Conservation (phyloP, 805 yeast genomes). For the Wickerhamomyces queroliae region DNA sequence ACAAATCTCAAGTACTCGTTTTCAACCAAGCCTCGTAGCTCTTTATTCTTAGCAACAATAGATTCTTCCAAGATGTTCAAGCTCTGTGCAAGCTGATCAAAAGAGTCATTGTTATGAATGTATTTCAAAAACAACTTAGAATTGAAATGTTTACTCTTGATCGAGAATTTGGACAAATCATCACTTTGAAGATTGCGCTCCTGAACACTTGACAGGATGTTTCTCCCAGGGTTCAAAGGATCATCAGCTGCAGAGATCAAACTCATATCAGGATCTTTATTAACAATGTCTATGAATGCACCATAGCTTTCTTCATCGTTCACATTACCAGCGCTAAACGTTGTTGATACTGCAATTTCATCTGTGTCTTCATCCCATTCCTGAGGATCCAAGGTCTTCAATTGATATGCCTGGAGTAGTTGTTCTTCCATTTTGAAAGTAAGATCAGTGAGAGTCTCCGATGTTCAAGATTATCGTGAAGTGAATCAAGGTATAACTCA, state of each 20-base stretch:
- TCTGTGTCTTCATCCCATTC: conserved; percentile 30
- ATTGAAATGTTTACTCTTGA: conserved; percentile 54
- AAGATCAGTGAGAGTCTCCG: too few species aligned
- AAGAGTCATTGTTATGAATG: conserved; percentile 50
- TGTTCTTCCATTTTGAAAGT: conserved; percentile 16
- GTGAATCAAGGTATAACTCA: too few species aligned
- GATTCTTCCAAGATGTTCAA: conserved; percentile 43
- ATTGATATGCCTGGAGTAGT: conserved; percentile 34
- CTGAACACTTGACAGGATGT: conserved; percentile 35
- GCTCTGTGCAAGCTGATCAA: conserved; percentile 41
- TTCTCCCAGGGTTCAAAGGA: conserved; percentile 50
- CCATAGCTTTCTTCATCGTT: conserved; percentile 7
- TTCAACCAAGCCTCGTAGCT: conserved; percentile 46
- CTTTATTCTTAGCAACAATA: conserved; percentile 42
- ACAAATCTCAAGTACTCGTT: conserved; percentile 61
- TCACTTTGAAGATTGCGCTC: conserved; percentile 30
- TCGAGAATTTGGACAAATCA: conserved; percentile 39
- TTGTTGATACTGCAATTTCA: conserved; percentile 7
- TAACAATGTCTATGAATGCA: conserved; percentile 14
- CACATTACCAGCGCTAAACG: conserved; percentile 20
- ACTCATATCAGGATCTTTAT: conserved; percentile 20
- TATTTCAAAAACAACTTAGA: conserved; percentile 49
- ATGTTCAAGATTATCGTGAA: too few species aligned
- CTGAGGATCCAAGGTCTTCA: conserved; percentile 36
- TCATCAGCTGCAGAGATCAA: conserved; percentile 36